A percentile compares a stretch with the other conserved stretches of the same genome.
Conservation (phyloP, 2,329 filamentous ascomycete genomes). For the Penicillium sp. region DNA sequence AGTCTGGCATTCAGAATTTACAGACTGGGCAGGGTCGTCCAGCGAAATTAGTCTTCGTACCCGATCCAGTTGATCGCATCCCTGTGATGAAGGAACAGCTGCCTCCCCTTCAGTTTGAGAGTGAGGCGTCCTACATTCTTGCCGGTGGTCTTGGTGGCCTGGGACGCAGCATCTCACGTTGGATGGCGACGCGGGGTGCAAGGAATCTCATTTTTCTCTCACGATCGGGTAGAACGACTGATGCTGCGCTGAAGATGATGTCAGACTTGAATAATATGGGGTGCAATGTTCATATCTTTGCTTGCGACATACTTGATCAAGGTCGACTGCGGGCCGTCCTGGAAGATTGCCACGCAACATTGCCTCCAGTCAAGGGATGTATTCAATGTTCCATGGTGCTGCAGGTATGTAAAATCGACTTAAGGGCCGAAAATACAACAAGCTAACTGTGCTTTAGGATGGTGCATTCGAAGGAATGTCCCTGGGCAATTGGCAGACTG, state of each 20-base stretch:
- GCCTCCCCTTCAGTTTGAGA: constrained; percentile 18
- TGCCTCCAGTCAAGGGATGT: constrained; percentile 30
- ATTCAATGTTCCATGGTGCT: constrained; percentile 30
- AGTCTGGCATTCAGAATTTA: background rate
- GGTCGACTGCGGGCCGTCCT: constrained; percentile 9
- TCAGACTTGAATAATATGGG: constrained; percentile 12
- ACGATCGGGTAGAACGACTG: constrained; percentile 13
- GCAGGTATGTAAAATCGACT: constrained; percentile 4
- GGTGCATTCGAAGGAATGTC: constrained; percentile 35
- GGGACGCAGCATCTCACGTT: constrained; percentile 25
- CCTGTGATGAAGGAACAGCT: constrained; percentile 4
- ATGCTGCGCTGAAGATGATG: constrained; percentile 13
- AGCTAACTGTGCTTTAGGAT: constrained; percentile 15
- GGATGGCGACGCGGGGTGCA: constrained; percentile 27
- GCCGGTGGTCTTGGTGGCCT: constrained; percentile 30
- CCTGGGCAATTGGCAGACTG: constrained; percentile 42
- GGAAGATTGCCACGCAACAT: background rate
- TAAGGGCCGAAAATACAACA: background rate
- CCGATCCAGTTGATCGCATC: constrained; percentile 7
- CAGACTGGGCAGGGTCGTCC: background rate
- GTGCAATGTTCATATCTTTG: constrained; percentile 18
- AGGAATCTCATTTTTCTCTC: constrained; percentile 26
- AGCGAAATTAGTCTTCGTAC: constrained; percentile 16
- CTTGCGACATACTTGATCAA: constrained; percentile 22
- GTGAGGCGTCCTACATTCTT: constrained; percentile 22